phyloP scores from a whole-genome alignment of 2,329 filamentous ascomycete species.

The Aureobasidium musti region DNA sequence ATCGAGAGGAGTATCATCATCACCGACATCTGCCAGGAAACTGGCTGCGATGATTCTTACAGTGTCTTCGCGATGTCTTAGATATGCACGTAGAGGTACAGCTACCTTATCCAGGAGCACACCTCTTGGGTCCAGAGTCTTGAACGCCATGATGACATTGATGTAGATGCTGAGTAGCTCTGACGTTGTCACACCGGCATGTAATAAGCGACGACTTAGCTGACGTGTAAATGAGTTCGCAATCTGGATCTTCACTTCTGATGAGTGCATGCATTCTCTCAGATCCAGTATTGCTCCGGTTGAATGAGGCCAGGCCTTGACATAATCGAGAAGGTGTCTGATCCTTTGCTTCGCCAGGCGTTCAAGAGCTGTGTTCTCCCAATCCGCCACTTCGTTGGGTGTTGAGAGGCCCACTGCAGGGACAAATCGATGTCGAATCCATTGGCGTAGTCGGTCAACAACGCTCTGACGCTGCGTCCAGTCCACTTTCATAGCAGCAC shows the following conservation, averaged over 20 bases:
- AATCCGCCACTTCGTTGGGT: slow-evolving; percentile 29
- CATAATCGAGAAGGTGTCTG: slow-evolving; percentile 76
- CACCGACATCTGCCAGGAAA: slow-evolving; percentile 62
- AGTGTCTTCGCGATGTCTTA: slow-evolving; percentile 75
- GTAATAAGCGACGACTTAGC: slow-evolving; percentile 66
- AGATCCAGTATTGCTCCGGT: slow-evolving; percentile 73
- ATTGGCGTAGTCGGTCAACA: slow-evolving; percentile 62
- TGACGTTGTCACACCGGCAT: slow-evolving; percentile 73
- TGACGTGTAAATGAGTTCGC: slow-evolving; percentile 68
- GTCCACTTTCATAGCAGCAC: slow-evolving; percentile 61
- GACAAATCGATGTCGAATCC: slow-evolving; percentile 68
- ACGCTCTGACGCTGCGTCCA: slow-evolving; percentile 60
- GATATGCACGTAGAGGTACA: slow-evolving; percentile 70
- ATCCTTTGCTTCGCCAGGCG: slow-evolving; percentile 41
- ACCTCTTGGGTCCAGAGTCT: slow-evolving; percentile 73
- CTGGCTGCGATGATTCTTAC: slow-evolving; percentile 76
- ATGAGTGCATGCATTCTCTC: slow-evolving; percentile 63
- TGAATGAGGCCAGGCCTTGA: slow-evolving; percentile 72
- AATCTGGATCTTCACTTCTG: slow-evolving; percentile 67
- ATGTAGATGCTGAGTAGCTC: slow-evolving; percentile 78
- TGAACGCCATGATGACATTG: slow-evolving; percentile 74
- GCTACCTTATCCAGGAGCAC: slow-evolving; percentile 75
- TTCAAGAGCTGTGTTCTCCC: slow-evolving; percentile 44
- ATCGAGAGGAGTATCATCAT: slow-evolving; percentile 46
- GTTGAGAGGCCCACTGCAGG: slow-evolving; percentile 42